Evolutionary conservation across 176 grass and related monocot genomes (phyloP).

Genomic region (Raddia distichophylla): DNA sequence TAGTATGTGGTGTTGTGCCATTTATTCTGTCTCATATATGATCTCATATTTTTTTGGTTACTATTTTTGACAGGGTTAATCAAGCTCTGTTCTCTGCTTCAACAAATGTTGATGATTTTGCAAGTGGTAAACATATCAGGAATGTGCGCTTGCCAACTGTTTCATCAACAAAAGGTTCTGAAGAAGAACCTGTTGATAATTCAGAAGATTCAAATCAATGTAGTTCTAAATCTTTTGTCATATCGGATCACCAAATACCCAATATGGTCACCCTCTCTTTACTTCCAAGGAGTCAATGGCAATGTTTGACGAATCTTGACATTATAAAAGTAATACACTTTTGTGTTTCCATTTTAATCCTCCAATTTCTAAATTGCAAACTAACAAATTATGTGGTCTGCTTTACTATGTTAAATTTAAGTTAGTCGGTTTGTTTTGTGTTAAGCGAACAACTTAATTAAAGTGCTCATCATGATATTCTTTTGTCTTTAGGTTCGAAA

Average conservation of each 20-base stretch:
- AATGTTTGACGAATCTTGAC: slow-evolving; percentile 94
- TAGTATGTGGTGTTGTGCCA: slow-evolving; percentile 28
- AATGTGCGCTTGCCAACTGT: slow-evolving; percentile 75
- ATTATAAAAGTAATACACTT: slow-evolving; percentile 82
- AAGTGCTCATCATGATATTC: background rate
- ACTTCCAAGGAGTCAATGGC: slow-evolving; percentile 97
- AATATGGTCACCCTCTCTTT: slow-evolving; percentile 94
- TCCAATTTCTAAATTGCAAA: slow-evolving; percentile 26
- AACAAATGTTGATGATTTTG: slow-evolving; percentile 68
- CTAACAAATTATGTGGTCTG: slow-evolving; percentile 20
- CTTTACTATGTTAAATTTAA: slow-evolving; percentile 13
- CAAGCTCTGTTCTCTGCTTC: slow-evolving; percentile 80
- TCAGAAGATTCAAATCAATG: slow-evolving; percentile 47
- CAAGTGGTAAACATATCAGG: slow-evolving; percentile 62
- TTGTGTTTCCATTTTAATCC: slow-evolving; percentile 28
- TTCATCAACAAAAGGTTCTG: slow-evolving; percentile 55
- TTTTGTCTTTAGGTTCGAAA: slow-evolving; percentile 71
- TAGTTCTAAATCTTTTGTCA: slow-evolving; percentile 46
- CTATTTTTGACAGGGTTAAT: slow-evolving; percentile 70
- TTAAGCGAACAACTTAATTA: background rate
- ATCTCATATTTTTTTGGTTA: slow-evolving; percentile 33
- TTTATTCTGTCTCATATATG: slow-evolving; percentile 25
- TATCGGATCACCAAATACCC: slow-evolving; percentile 73
- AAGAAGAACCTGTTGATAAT: slow-evolving; percentile 54
- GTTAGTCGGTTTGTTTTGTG: slow-evolving; percentile 26